Base-by-base conservation (phyloP, 2,329 filamentous ascomycete species). In the Diaporthe nobilis region DNA sequence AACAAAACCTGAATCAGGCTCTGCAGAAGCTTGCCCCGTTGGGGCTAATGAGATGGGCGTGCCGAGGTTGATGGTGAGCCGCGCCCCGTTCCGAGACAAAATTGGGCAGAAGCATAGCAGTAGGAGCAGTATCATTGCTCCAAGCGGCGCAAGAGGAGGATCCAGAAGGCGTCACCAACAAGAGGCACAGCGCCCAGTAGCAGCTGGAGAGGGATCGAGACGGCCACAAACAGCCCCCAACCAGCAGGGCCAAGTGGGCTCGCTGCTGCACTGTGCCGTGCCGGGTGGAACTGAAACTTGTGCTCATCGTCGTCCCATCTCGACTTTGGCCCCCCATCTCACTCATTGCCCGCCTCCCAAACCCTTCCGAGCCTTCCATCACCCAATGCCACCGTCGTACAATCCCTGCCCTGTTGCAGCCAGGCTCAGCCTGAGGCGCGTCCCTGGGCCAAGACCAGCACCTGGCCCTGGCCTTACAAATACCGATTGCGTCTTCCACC, bases 371-470 rank as follows among this genome's bases (percentile, higher is more conserved):
- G 68, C 51, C 42, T 71, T 71, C 68, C 51, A 55, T 17, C 51
- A 60, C 51, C 37, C 51, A 37, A 58, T 72, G 70, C 70, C 65
- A 55, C 49, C 34, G 39, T 51, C 34, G 15, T 47, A 42, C 58
- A 39, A 72, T 22, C 60, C 58, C 57, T 72, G 73, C 67, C 42
- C 67, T 71, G 67, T 71, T 34, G 42, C 65, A 67, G 44, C 63
- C 44, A 67, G 63, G 44, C 65, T 70, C 34, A 12, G 49, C 22
- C 65, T 70, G 65, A 55, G 65, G 49, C 65, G 22, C 47, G 65
- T 70, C 49, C 65, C 65, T 28, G 65, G 47, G 31, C 22, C 37
- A 25, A 39, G 58, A 61, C 34, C n/a, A 28, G 61, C 22, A 22
- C 47, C 25, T 20, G 47, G 47, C 47, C 22, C 47, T 68, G 49